Percentiles rank a stretch among this genome's conserved stretches.
phyloP scores from a whole-genome alignment of 352 stramenopile species.

The Pythium aristosporum region DNA sequence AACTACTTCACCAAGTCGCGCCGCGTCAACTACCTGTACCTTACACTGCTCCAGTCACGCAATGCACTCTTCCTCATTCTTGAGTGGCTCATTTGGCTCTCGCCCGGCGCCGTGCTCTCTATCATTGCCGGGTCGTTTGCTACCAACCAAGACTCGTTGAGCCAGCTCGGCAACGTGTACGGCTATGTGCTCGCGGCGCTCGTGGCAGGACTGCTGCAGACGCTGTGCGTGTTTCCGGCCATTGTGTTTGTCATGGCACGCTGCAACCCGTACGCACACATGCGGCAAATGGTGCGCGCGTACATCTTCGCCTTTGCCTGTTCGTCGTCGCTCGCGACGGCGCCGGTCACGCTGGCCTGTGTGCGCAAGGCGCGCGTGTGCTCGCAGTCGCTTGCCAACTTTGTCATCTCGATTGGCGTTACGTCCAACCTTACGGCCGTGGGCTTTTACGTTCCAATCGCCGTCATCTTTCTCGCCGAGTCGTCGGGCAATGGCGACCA shows the following conservation, averaged over 20 bases:
- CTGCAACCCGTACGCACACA: slow-evolving; percentile 69
- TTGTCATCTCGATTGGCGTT: slow-evolving; percentile 70
- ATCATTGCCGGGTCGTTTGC: slow-evolving; percentile 46
- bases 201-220: background rate
- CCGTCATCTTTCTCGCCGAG: slow-evolving; percentile 60
- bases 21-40: slow-evolving; percentile 61
- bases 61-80: slow-evolving; percentile 65
- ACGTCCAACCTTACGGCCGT: slow-evolving; percentile 57
- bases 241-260: slow-evolving; percentile 33
- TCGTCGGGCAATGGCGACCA: slow-evolving; percentile 53
- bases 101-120: slow-evolving; percentile 4
- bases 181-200: slow-evolving; percentile 12
- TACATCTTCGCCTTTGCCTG: slow-evolving; percentile 71
- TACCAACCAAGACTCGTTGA: slow-evolving; percentile 28
- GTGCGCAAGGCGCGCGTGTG: slow-evolving; percentile 59
- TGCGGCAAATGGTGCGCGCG: slow-evolving; percentile 56
- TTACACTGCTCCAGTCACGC: slow-evolving; percentile 58
- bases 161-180: slow-evolving; percentile 2
- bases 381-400: slow-evolving; percentile 70
- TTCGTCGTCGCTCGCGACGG: slow-evolving; percentile 63
- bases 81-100: slow-evolving; percentile 18
- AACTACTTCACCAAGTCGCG: slow-evolving; percentile 60
- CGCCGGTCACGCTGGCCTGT: slow-evolving; percentile 64
- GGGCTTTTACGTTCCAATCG: slow-evolving; percentile 62
- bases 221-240: slow-evolving; percentile 1